Conservation (phyloP, 768 basidiomycete genomes). For the Panaeolus cyanescens region DNA sequence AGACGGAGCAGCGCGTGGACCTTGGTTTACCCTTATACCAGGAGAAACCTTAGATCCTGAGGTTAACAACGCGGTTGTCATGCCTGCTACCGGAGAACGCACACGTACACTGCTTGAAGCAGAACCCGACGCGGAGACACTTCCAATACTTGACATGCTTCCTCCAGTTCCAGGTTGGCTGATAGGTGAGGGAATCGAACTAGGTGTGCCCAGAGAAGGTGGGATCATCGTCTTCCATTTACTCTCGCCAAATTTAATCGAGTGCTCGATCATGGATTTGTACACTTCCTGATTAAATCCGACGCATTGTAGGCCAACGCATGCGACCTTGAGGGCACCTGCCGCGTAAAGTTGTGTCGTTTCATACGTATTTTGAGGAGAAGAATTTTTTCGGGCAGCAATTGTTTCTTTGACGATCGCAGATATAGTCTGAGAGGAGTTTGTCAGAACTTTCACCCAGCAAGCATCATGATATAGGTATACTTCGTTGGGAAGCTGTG, state of each 20-base stretch:
- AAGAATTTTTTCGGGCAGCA: slow-evolving; percentile 68
- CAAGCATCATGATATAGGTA: neutral
- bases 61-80: neutral
- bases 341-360: slow-evolving; percentile 69
- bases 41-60: neutral
- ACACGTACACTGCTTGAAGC: neutral
- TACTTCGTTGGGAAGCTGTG: slow-evolving; percentile 62
- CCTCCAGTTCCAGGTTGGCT: neutral
- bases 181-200: neutral
- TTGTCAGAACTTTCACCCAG: slow-evolving; percentile 7
- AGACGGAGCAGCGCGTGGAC: neutral
- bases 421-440: slow-evolving; percentile 53
- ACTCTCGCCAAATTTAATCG: slow-evolving; percentile 45
- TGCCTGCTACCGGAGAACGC: neutral
- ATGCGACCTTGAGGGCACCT: slow-evolving; percentile 74
- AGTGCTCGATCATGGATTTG: slow-evolving; percentile 64
- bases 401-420: slow-evolving; percentile 74
- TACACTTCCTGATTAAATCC: slow-evolving; percentile 75
- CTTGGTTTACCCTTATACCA: neutral
- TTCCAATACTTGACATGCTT: neutral
- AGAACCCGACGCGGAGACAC: neutral
- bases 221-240: slow-evolving; percentile 30
- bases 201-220: neutral
- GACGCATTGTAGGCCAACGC: slow-evolving; percentile 74
- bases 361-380: slow-evolving; percentile 79